phyloP scores from a whole-genome alignment of 2,329 filamentous ascomycete species.

The Ophiocordyceps camponoti-saundersi region DNA sequence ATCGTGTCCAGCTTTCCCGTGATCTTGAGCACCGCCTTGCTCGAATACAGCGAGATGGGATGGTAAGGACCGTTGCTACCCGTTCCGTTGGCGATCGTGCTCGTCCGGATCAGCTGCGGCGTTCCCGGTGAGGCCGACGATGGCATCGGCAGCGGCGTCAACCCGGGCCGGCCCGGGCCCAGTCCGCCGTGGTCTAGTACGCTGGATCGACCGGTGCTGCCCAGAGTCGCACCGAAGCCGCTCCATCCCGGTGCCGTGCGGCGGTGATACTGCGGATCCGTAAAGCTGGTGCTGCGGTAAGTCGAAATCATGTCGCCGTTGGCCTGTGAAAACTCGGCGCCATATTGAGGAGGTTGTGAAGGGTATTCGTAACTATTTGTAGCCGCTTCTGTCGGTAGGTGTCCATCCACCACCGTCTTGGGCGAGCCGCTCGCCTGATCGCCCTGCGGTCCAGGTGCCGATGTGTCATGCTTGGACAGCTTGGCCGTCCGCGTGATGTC shows the following conservation, averaged over 20 bases:
- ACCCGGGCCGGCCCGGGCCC: constrained; percentile 21
- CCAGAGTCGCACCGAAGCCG: constrained; percentile 21
- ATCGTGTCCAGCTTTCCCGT: constrained; percentile 72
- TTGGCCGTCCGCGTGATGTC: constrained; percentile 22
- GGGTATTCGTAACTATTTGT: constrained; percentile 30
- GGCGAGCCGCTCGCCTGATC: constrained; percentile 23
- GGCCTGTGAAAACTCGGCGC: constrained; percentile 20
- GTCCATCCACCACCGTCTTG: constrained; percentile 22
- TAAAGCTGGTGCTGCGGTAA: constrained; percentile 34
- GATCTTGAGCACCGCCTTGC: constrained; percentile 74
- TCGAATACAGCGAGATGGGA: constrained; percentile 64
- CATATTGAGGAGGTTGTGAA: constrained; percentile 22
- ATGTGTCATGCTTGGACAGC: constrained; percentile 17
- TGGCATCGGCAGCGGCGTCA: constrained; percentile 32
- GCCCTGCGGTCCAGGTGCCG: constrained; percentile 16
- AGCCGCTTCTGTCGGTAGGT: constrained; percentile 18
- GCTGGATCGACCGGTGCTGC: constrained; percentile 19
- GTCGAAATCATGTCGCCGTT: constrained; percentile 36
- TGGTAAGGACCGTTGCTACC: constrained; percentile 40
- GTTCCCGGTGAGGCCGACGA: constrained; percentile 16
- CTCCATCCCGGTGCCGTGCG: constrained; percentile 21
- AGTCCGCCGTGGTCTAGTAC: constrained; percentile 23
- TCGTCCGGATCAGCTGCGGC: constrained; percentile 38
- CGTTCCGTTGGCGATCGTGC: constrained; percentile 27
- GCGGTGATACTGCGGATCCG: constrained; percentile 28